Evolutionary conservation across 352 stramenopile genomes (phyloP), one percentile per base, ranked within the genome.

Genomic region (Phytophthora quininea): DNA sequence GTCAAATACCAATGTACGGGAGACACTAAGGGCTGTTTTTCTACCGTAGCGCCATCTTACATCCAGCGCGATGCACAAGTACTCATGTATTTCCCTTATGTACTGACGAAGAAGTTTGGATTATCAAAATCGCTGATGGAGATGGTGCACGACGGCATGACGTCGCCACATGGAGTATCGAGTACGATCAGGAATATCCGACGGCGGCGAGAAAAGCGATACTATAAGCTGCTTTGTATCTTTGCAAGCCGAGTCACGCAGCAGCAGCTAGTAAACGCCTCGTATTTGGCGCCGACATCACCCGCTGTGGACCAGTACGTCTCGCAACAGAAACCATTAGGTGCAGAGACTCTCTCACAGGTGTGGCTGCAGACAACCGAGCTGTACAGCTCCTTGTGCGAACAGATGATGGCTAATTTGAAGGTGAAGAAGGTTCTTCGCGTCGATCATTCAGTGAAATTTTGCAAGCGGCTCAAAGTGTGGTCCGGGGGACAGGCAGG

Each of bases 381-480:
- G 4, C 32, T 52, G 45, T 53, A 35, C n/a, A 52, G 38, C n/a
- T 0, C 54, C 5, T 9, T 60, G 3, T 52, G 54, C 27, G 54
- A 60, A 9, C 9, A 24, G 8, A 6, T 52, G 15, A 60, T 60
- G 54, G 6, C 31, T 3, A 24, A 51, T 35, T 3, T 42, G 3
- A 38, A 52, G 6, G 54, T 60, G 8, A 30, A 30, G 10, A 58
- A 19, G 37, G 52, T n/a, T 19, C 38, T 58, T 29, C 37, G 37
- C 2, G 48, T 58, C 9, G 51, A 58, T 8, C 35, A 58, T 27
- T 58, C 35, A 7, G 51, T 58, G 11, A 49, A 49, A 19, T 50
- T 43, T 38, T 58, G 35, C 11, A 64, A 64, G 40, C 6, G 29
- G 1, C n/a, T 64, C 2, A 59, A 60, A 15, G 24, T 60, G 9